Percentiles rank a stretch among this genome's conserved stretches.
Conservation (phyloP, 2,329 filamentous ascomycete species). For the Venturia asperata region DNA sequence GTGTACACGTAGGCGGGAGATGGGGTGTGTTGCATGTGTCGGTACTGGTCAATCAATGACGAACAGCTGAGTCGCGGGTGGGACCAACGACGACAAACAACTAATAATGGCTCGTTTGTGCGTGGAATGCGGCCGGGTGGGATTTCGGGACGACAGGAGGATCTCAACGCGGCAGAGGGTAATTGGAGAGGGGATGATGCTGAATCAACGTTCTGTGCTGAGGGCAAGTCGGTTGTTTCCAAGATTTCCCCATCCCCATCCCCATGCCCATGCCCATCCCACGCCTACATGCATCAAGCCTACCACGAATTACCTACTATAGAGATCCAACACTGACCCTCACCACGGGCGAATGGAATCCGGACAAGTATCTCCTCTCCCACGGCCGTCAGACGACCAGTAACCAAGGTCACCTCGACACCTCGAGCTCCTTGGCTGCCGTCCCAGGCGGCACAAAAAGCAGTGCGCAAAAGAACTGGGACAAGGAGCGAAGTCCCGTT, state of each 20-base stretch:
- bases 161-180: slow-evolving; percentile 10
- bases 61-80: slow-evolving; percentile 1
- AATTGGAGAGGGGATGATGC: slow-evolving; percentile 6
- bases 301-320: not conserved
- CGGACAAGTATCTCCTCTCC: not conserved
- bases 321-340: not conserved
- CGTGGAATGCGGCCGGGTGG: not conserved
- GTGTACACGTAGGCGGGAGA: slow-evolving; percentile 5
- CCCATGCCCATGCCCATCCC: not conserved
- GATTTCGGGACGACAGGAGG: not conserved
- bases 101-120: slow-evolving; percentile 8
- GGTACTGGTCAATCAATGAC: slow-evolving; percentile 10
- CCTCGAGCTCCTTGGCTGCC: not conserved
- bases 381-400: not conserved
- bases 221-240: not conserved
- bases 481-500: not conserved
- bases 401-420: not conserved
- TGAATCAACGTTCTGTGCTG: no score
- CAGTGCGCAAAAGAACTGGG: slow-evolving; percentile 5
- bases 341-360: not conserved
- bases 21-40: slow-evolving; percentile 1
- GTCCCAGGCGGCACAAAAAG: not conserved
- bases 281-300: not conserved
- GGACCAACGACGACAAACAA: not conserved
- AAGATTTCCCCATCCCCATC: not conserved